Base-by-base conservation (phyloP, 1,139 yeast species). In the Debaryomyces subglobosus region DNA sequence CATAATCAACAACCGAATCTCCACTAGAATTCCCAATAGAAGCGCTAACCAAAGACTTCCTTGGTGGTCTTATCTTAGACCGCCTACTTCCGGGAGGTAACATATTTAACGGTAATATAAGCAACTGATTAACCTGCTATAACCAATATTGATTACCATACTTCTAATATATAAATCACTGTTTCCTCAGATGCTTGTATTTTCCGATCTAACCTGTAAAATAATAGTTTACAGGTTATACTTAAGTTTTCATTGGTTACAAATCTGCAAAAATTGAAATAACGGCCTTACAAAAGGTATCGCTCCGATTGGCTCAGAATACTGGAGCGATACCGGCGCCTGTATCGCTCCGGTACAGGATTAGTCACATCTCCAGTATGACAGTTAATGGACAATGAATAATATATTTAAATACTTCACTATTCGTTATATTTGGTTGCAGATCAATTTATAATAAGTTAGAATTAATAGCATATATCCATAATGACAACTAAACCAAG, bases 61-160 rank as follows among this genome's bases (percentile, higher is more conserved):
- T 74, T 2, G 96, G 96, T 1, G 95, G 89, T 54, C 91, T 78
- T 54, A 89, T 89, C 62, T 82, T 85, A 35, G 86, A 77, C 57
- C 83, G 69, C 54, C 80, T 62, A 48, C 68, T 69, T 46, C 75
- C 78, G 15, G 76, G 68, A 4, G 78, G 77, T 44, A 72, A 58
- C 77, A 72, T 69, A 16, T 27, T 29, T 21, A 13, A 23, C 18
- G 13, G 12, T n/a, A 21, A 12, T 35, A 15, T 12, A 20, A 21
- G 25, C 39, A 4, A 12, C 13, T 18, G 21, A 16, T 35, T 35
- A 10, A 16, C 16, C 18, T 15, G 3, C 10, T 32, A 32, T 15
- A 8, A 8, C 6, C 16, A 3, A 20, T 35, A 35, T 35, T 35
- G 25, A 12, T 20, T 35, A 21, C 37, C 18, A 12, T 20, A 12